Evolutionary conservation across 2,329 filamentous ascomycete genomes (phyloP), one percentile per base, ranked within the genome.

Genomic region (Trichoderma hamatum): DNA sequence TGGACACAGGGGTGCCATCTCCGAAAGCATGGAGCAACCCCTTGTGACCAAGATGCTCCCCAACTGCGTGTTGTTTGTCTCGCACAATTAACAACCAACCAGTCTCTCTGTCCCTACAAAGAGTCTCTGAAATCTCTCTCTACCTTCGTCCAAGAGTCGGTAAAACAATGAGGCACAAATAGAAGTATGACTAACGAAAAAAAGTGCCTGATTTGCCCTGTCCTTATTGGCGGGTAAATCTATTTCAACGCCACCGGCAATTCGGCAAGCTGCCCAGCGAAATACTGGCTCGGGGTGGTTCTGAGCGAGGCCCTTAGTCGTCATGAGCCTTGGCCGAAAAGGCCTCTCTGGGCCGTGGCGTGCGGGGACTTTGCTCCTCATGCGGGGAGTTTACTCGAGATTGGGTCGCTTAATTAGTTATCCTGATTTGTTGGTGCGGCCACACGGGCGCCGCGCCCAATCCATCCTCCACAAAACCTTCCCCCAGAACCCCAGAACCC

Each of bases 161-260:
- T 14, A 16, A 21, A 39, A 39, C 19, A 19, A 43, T 16, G 32
- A 60, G 13, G 5, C 3, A 26, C 28, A 14, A 32, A 16, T 24
- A 19, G 5, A 32, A 24, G 19, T n/a, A 9, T 30, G 9, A n/a
- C 16, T 43, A 51, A 21, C 43, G 3, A 16, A 24, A 28, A 43
- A 28, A 6, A n/a, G 39, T 43, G 24, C 10, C 26, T 19, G 5
- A 13, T 10, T 26, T 39, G 24, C 49, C n/a, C n/a, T 39, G 28
- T 24, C 24, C 64, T 36, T 21, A 67, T 67, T 67, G 64, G 64
- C 64, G 64, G 64, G 52, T 64, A 58, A 58, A 58, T 59, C 54
- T 26, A n/a, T 16, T 19, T n/a, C 16, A 36, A 14, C 30, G 54
- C 64, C 64, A 67, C 28, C 64, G 54, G 64, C 64, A 67, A 34